Percentiles rank a stretch among this genome's conserved stretches.
Evolutionary conservation across 2,329 filamentous ascomycete genomes (phyloP).

Genomic region (Colletotrichum sp.): DNA sequence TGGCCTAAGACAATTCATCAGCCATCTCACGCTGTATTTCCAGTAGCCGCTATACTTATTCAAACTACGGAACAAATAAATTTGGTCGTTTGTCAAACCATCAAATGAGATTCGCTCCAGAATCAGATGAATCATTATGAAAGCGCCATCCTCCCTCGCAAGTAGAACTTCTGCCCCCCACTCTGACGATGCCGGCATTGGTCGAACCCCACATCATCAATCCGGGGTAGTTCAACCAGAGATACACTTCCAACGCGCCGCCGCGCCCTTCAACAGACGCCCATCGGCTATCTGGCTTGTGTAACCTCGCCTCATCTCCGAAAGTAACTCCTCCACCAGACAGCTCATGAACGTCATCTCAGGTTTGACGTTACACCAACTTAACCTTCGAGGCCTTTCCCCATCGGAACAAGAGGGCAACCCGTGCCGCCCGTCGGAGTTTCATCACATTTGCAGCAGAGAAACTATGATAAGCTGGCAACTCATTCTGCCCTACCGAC

Average conservation of each 20-base stretch:
- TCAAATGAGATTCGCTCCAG: background rate
- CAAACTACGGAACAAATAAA: background rate
- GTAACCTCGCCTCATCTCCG: background rate
- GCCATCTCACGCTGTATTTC: background rate
- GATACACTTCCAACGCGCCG: background rate
- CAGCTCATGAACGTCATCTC: background rate
- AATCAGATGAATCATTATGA: background rate
- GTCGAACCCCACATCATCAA: background rate
- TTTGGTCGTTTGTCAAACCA: background rate
- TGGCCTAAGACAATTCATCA: background rate
- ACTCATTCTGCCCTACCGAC: background rate
- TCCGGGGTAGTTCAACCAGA: background rate
- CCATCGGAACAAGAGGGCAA: background rate
- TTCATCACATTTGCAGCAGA: background rate
- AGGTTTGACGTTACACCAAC: background rate
- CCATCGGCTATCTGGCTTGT: background rate
- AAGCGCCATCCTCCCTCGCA: background rate
- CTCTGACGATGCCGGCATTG: background rate
- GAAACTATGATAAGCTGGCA: background rate
- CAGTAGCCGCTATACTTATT: background rate
- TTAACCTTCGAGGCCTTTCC: background rate
- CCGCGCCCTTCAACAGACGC: background rate
- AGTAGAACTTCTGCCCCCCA: background rate
- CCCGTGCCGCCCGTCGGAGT: background rate
- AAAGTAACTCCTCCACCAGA: background rate